Conservation (phyloP, 2,329 filamentous ascomycete genomes). For the Neofusicoccum cordaticola region DNA sequence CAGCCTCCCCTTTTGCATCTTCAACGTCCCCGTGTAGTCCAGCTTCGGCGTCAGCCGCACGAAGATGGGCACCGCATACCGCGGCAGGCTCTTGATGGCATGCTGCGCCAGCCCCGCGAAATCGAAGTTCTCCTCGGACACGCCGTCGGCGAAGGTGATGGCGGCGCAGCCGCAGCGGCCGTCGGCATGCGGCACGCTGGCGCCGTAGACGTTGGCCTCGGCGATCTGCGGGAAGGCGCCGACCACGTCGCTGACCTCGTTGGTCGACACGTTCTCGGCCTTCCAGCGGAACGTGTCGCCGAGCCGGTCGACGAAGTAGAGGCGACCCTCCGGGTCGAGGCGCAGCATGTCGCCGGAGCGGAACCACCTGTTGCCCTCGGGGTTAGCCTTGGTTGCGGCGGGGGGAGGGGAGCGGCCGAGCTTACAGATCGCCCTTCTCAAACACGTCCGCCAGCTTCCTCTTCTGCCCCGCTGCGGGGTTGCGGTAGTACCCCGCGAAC, state of each 20-base stretch:
- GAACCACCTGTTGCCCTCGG: conserved; percentile 36
- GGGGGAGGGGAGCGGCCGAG: neutral
- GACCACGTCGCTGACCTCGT: conserved; percentile 47
- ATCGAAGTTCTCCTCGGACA: conserved; percentile 31
- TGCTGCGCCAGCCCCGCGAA: conserved; percentile 39
- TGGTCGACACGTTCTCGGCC: conserved; percentile 48
- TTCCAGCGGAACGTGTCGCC: conserved; percentile 53
- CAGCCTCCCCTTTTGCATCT: conserved; percentile 45
- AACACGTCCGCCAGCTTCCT: conserved; percentile 35
- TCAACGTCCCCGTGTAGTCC: conserved; percentile 47
- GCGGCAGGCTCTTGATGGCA: conserved; percentile 38
- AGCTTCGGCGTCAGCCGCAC: conserved; percentile 38
- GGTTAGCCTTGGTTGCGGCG: no score
- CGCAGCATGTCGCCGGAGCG: conserved; percentile 49
- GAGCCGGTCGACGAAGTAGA: conserved; percentile 50
- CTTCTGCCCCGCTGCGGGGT: conserved; percentile 30
- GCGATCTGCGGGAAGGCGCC: conserved; percentile 44
- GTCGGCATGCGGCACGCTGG: conserved; percentile 46
- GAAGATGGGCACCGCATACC: conserved; percentile 48
- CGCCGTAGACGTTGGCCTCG: conserved; percentile 52
- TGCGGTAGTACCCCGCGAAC: conserved; percentile 33
- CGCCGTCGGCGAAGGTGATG: conserved; percentile 26
- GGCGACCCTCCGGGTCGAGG: conserved; percentile 44
- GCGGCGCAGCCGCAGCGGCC: conserved; percentile 57
- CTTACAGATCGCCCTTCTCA: conserved; percentile 38